These are phyloP conservation scores for Fusarium sp. DNA, from an alignment of 2,329 filamentous ascomycete species.

Conservation along the genomic window DNA sequence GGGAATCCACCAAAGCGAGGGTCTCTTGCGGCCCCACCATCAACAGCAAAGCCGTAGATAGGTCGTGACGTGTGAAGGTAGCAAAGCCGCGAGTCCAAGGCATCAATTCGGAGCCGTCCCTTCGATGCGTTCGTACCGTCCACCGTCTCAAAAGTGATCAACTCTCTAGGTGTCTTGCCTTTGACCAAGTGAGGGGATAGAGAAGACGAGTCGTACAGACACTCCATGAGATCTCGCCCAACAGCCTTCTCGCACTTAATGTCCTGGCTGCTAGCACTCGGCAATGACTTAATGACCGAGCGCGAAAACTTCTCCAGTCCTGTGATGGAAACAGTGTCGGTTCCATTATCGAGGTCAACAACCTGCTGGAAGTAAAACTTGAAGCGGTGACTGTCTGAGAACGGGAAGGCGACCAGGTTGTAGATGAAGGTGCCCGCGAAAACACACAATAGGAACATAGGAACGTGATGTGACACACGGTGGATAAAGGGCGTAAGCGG, in stretches of 20 bases:
- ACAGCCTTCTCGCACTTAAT: slow-evolving; percentile 62
- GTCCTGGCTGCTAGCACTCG: slow-evolving; percentile 73
- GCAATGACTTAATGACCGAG: slow-evolving; percentile 74
- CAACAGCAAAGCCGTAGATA: slow-evolving; percentile 72
- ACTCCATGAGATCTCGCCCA: slow-evolving; percentile 66
- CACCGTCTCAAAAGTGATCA: slow-evolving; percentile 69
- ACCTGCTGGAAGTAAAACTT: slow-evolving; percentile 90
- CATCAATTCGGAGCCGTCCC: slow-evolving; percentile 74
- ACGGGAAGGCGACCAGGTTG: slow-evolving; percentile 89
- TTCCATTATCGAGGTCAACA: slow-evolving; percentile 79
- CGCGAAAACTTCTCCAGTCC: slow-evolving; percentile 76
- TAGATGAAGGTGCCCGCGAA: slow-evolving; percentile 83
- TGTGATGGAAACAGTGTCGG: slow-evolving; percentile 74
- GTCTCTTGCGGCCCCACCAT: slow-evolving; percentile 68
- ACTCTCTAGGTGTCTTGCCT: slow-evolving; percentile 58
- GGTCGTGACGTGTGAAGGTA: slow-evolving; percentile 77
- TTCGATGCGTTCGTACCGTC: slow-evolving; percentile 52
- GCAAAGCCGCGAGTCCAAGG: slow-evolving; percentile 82
- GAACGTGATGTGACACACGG: slow-evolving; percentile 84
- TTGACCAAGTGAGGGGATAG: slow-evolving; percentile 70
- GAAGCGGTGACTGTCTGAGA: slow-evolving; percentile 80
- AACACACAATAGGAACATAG: slow-evolving; percentile 78
- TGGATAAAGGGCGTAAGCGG: slow-evolving; percentile 88
- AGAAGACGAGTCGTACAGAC: slow-evolving; percentile 73
- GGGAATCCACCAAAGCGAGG: slow-evolving; percentile 73